Conservation (phyloP, 2,329 filamentous ascomycete genomes). For the Aotearoamyces nothofagi region DNA sequence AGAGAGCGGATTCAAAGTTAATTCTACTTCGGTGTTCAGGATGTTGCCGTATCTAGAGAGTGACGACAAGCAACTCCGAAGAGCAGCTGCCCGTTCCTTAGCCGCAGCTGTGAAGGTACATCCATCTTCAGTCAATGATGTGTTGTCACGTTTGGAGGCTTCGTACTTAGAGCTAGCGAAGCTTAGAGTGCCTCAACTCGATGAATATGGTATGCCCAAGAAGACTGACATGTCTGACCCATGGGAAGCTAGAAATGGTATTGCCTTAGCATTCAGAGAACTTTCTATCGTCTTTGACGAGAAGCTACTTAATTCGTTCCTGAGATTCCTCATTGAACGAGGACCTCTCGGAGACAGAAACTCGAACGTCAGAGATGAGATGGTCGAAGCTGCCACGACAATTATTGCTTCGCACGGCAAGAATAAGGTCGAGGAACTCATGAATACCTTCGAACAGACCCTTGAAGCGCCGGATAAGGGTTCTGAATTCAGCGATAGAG, state of each 20-base stretch:
- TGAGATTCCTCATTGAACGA: slow-evolving; percentile 71
- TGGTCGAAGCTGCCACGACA: slow-evolving; percentile 78
- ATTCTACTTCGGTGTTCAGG: slow-evolving; percentile 45
- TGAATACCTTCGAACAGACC: slow-evolving; percentile 80
- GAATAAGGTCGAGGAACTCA: slow-evolving; percentile 70
- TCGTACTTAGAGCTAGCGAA: slow-evolving; percentile 70
- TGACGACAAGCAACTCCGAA: slow-evolving; percentile 66
- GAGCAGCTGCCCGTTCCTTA: slow-evolving; percentile 68
- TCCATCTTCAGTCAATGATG: slow-evolving; percentile 39
- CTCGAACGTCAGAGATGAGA: slow-evolving; percentile 63
- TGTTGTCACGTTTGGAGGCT: slow-evolving; percentile 50
- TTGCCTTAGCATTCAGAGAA: slow-evolving; percentile 76
- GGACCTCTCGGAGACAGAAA: slow-evolving; percentile 80
- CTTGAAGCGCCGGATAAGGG: slow-evolving; percentile 76
- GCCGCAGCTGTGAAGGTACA: slow-evolving; percentile 56
- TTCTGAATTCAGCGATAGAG: slow-evolving; percentile 68
- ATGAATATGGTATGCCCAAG: slow-evolving; percentile 87
- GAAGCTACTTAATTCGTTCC: slow-evolving; percentile 57
- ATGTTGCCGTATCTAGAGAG: slow-evolving; percentile 70
- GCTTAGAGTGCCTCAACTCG: slow-evolving; percentile 67
- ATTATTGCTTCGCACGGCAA: slow-evolving; percentile 74
- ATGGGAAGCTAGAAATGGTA: slow-evolving; percentile 83
- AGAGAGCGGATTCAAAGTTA: slow-evolving; percentile 67
- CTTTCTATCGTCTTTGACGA: slow-evolving; percentile 56
- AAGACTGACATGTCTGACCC: slow-evolving; percentile 79